Evolutionary conservation across 2,329 filamentous ascomycete genomes (phyloP).

Genomic region (Clarireedia sp.): DNA sequence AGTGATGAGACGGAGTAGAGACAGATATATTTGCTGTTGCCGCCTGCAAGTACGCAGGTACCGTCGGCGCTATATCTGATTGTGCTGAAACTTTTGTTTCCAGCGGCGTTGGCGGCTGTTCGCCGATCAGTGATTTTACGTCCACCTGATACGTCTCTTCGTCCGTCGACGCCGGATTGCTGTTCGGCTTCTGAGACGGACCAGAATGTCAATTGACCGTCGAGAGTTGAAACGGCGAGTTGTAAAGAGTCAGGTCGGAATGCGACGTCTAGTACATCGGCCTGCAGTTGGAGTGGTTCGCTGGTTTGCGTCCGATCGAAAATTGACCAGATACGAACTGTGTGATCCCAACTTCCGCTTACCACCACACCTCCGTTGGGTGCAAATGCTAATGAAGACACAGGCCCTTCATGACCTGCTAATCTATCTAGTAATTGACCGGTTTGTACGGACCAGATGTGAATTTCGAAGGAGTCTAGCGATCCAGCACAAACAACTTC

Average conservation of each 20-base stretch:
- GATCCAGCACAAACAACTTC: conserved; percentile 95
- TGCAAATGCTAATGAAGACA: conserved; percentile 81
- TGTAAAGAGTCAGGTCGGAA: conserved; percentile 87
- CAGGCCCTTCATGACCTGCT: conserved; percentile 86
- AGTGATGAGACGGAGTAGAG: conserved; percentile 92
- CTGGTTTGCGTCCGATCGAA: conserved; percentile 91
- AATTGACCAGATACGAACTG: conserved; percentile 91
- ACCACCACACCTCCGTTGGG: conserved; percentile 77
- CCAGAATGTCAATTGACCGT: conserved; percentile 95
- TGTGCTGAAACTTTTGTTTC: conserved; percentile 82
- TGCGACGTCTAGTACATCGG: conserved; percentile 80
- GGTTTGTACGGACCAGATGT: conserved; percentile 98
- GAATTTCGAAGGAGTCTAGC: conserved; percentile 91
- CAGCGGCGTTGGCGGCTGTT: conserved; percentile 82
- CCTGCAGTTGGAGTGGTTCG: conserved; percentile 84
- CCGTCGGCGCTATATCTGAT: conserved; percentile 91
- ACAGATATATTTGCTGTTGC: conserved; percentile 98
- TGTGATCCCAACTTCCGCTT: conserved; percentile 94
- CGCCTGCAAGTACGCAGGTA: conserved; percentile 78
- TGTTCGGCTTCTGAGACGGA: conserved; percentile 82
- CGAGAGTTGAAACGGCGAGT: conserved; percentile 82
- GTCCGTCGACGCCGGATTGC: conserved; percentile 76
- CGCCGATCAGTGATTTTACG: conserved; percentile 80
- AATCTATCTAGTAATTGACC: conserved; percentile 88
- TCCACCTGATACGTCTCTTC: conserved; percentile 86